Percentiles rank a stretch among this genome's conserved stretches.
These are phyloP conservation scores for Daldinia bambusicola DNA, from an alignment of 495 filamentous ascomycete species.

Conservation along the genomic window DNA sequence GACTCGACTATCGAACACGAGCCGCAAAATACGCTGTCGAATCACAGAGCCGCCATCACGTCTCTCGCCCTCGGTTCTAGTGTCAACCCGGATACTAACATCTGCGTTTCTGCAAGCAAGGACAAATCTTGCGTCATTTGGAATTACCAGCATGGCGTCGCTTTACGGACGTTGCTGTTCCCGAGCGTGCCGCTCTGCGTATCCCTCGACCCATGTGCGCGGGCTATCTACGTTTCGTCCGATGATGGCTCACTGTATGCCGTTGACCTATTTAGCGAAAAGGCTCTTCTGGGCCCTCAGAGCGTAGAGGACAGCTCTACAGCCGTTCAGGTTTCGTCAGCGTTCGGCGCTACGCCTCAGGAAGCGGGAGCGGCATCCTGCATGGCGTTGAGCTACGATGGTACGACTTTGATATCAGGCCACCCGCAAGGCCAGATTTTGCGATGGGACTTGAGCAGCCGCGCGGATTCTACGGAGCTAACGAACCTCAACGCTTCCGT, in stretches of 20 bases:
- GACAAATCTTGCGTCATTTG: slow-evolving; percentile 87
- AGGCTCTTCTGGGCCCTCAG: slow-evolving; percentile 65
- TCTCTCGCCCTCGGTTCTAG: slow-evolving; percentile 74
- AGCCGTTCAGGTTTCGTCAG: slow-evolving; percentile 65
- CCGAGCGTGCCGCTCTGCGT: slow-evolving; percentile 76
- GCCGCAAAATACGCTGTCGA: slow-evolving; percentile 74
- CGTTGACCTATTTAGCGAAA: slow-evolving; percentile 75
- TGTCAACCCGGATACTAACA: slow-evolving; percentile 69
- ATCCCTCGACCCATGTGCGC: slow-evolving; percentile 81
- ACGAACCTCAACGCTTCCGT: slow-evolving; percentile 78
- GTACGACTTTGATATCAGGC: slow-evolving; percentile 82
- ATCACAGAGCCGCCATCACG: slow-evolving; percentile 82
- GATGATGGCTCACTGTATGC: slow-evolving; percentile 85
- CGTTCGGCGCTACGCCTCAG: slow-evolving; percentile 69
- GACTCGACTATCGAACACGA: slow-evolving; percentile 62
- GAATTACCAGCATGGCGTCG: slow-evolving; percentile 82
- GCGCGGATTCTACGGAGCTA: slow-evolving; percentile 68
- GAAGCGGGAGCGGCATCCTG: slow-evolving; percentile 71
- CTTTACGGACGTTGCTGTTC: slow-evolving; percentile 82
- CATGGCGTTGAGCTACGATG: slow-evolving; percentile 79
- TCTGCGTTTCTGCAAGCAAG: slow-evolving; percentile 79
- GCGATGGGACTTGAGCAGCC: slow-evolving; percentile 78
- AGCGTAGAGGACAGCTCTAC: slow-evolving; percentile 61
- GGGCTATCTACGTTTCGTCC: slow-evolving; percentile 83
- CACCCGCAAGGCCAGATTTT: slow-evolving; percentile 82